Conservation (phyloP, 108 stramenopile species). For the Mediolabrus comicus region DNA sequence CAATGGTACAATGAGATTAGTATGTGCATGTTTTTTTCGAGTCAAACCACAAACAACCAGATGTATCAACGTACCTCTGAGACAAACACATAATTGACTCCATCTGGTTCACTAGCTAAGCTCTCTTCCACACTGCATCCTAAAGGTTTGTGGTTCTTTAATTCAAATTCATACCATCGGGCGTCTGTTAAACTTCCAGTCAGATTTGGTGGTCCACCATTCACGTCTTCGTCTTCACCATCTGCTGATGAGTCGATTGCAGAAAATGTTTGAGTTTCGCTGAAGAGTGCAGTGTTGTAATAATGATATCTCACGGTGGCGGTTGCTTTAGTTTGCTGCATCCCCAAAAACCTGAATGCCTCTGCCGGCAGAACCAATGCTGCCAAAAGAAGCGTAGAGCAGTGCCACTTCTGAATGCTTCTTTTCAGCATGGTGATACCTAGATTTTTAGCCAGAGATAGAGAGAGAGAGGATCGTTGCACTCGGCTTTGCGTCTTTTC, state of each 20-base stretch:
- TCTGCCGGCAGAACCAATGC: neutral
- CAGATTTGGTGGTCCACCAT: neutral
- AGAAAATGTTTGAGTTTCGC: constrained; percentile 8
- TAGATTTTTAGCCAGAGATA: too few relatives aligned
- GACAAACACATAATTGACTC: constrained; percentile 62
- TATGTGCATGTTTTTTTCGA: neutral
- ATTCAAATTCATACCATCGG: constrained; percentile 34
- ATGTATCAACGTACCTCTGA: constrained; percentile 38
- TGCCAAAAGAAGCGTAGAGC: constrained; percentile 9
- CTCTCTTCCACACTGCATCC: constrained; percentile 80
- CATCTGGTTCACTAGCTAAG: constrained; percentile 55
- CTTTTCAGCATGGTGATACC: neutral
- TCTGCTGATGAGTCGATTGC: neutral
- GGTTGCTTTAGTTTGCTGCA: neutral
- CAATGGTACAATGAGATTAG: neutral
- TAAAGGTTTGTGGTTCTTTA: constrained; percentile 64
- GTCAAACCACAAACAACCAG: neutral
- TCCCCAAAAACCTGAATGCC: neutral
- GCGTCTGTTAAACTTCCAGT: constrained; percentile 23
- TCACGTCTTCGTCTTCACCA: neutral
- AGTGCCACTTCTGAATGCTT: neutral
- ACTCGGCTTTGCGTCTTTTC: too few relatives aligned
- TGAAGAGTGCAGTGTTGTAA: constrained; percentile 3
- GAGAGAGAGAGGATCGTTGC: too few relatives aligned
- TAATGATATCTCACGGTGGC: neutral